Evolutionary conservation across 352 stramenopile species (phyloP), one percentile per base, ranked within the genome.

Genomic region (Phytopythium aichiense): DNA sequence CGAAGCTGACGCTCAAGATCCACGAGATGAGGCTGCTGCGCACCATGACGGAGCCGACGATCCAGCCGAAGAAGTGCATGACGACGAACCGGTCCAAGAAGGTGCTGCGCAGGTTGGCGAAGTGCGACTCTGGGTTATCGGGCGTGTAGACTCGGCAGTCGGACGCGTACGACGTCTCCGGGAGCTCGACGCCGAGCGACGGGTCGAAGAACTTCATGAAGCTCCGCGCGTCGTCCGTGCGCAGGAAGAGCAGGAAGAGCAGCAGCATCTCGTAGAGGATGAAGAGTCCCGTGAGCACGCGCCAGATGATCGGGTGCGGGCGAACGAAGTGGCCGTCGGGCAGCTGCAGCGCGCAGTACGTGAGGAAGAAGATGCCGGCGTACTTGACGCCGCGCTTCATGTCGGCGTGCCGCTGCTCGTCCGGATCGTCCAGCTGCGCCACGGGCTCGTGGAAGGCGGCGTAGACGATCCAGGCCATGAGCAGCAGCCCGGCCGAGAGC

Each of bases 251-350:
- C 65, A 98, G 68, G 35, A 97, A 52, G 49, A 96, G 87, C 31
- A 97, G 56, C 48, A 94, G 65, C 76, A 98, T 94, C 65, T 98
- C 88, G 70, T 98, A 98, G 12, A 98, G 73, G 46, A 97, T 96
- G 62, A 96, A 96, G 42, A 89, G 73, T 23, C 91, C 92, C 16
- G 94, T 96, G 45, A 97, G 75, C 12, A 97, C 57, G 18, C 92
- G 81, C 92, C 92, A 98, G 42, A 97, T 74, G 43, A 95, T 91
- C 33, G 92, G 92, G 55, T 98, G 92, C 54, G 92, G 92, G 2
- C 88, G 88, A 43, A 91, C 71, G 51, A 95, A 93, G 60, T 96
- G 88, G 13, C 86, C 86, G 60, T 96, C 88, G 25, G 86, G 88
- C 37, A 96, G 69, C 63, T 96, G 88, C 51, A 96, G 68, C 65